phyloP scores from a whole-genome alignment of 2,329 filamentous ascomycete genomes.

The Myriosclerotinia scirpicola region DNA sequence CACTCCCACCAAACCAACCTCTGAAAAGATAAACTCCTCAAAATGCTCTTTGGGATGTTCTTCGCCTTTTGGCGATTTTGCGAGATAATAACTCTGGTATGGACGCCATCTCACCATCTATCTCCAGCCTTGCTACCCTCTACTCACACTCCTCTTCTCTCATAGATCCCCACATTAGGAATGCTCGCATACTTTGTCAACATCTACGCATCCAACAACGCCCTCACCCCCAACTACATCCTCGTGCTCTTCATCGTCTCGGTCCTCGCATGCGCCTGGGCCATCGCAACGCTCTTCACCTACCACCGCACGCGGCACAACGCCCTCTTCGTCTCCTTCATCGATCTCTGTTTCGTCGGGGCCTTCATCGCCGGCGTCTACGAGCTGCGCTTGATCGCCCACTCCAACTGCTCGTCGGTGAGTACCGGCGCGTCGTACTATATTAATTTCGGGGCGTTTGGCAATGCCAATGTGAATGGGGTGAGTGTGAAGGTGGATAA shows the following conservation, averaged over 20 bases:
- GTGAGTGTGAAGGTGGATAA: slow-evolving; percentile 63
- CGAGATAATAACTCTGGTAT: slow-evolving; percentile 63
- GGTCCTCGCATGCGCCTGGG: slow-evolving; percentile 62
- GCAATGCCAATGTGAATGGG: slow-evolving; percentile 52
- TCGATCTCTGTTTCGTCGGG: slow-evolving; percentile 63
- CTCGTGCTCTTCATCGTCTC: slow-evolving; percentile 68
- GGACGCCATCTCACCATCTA: slow-evolving; percentile 31
- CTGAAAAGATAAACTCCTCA: slow-evolving; percentile 19
- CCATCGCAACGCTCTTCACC: slow-evolving; percentile 63
- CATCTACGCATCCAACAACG: slow-evolving; percentile 56
- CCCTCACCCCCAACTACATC: slow-evolving; percentile 60
- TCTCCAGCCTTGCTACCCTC: background rate
- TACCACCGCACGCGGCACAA: slow-evolving; percentile 63
- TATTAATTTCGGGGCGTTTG: slow-evolving; percentile 61
- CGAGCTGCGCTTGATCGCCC: slow-evolving; percentile 57
- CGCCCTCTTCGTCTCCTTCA: slow-evolving; percentile 58
- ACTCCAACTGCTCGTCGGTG: slow-evolving; percentile 68
- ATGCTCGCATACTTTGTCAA: slow-evolving; percentile 68
- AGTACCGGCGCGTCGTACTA: slow-evolving; percentile 50
- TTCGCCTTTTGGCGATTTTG: slow-evolving; percentile 63
- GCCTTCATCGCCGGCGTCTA: slow-evolving; percentile 64
- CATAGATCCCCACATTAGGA: slow-evolving; percentile 62
- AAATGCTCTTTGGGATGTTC: slow-evolving; percentile 62
- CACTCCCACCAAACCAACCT: background rate
- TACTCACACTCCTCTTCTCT: slow-evolving; percentile 13